These are phyloP conservation scores for Kodamaea sagamina DNA, from an alignment of 805 yeast genomes.

Conservation along the genomic window DNA sequence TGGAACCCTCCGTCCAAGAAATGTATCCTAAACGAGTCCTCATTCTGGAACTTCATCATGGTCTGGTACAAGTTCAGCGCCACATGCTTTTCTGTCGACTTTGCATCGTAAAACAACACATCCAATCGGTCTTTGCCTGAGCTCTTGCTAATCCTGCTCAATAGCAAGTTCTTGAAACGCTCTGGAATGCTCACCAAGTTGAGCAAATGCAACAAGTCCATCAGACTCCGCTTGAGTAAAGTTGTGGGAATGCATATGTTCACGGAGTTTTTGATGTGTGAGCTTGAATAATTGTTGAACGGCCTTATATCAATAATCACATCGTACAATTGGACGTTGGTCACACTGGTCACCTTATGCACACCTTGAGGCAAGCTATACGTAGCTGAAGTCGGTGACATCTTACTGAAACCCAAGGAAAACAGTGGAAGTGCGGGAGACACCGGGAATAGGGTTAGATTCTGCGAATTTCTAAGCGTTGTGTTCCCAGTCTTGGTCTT, in stretches of 20 bases:
- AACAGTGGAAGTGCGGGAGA: constrained; percentile 7
- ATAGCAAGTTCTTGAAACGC: constrained; percentile 20
- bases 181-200: constrained; percentile 31
- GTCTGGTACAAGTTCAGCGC: constrained; percentile 37
- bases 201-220: constrained; percentile 34
- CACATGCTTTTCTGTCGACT: constrained; percentile 23
- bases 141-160: constrained; percentile 15
- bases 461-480: constrained; percentile 10
- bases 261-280: constrained; percentile 33
- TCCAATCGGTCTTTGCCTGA: constrained; percentile 14
- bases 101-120: constrained; percentile 38
- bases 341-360: constrained; percentile 10
- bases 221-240: constrained; percentile 40
- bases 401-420: constrained; percentile 7
- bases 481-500: neutral
- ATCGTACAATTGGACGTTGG: constrained; percentile 15
- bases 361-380: constrained; percentile 11
- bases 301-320: constrained; percentile 42
- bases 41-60: constrained; percentile 28
- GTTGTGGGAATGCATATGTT: constrained; percentile 49
- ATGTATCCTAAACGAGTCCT: constrained; percentile 22
- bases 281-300: constrained; percentile 34
- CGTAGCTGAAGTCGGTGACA: constrained; percentile 8
- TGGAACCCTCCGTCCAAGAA: constrained; percentile 33
- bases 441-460: constrained; percentile 13